Conservation (phyloP, 2,329 filamentous ascomycete species). For the Orbilia blumenaviensis region DNA sequence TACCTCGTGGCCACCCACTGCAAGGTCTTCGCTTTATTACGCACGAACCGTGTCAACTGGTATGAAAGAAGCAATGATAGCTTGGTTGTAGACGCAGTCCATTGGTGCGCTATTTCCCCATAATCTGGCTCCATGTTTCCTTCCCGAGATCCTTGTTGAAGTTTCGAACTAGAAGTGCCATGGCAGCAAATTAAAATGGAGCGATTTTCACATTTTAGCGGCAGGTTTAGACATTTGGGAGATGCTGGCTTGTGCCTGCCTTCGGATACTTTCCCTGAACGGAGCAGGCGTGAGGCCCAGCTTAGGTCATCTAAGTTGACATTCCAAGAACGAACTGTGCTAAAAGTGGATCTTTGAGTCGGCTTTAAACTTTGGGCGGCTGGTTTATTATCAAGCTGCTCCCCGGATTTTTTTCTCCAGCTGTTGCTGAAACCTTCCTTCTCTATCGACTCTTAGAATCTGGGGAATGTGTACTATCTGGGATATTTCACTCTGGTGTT, state of each 20-base stretch:
- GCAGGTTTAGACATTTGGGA: constrained; percentile 32
- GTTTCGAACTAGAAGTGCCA: constrained; percentile 32
- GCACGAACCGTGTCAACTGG: constrained; percentile 10
- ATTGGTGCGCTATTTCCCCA: constrained; percentile 54
- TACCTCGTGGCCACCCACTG: constrained; percentile 50
- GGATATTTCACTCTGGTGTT: constrained; percentile 53
- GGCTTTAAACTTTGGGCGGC: constrained; percentile 39
- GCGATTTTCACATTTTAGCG: constrained; percentile 45
- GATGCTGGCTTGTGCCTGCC: constrained; percentile 32
- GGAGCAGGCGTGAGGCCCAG: constrained; percentile 41
- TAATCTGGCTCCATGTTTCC: constrained; percentile 45
- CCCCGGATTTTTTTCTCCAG: constrained; percentile 48
- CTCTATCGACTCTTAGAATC: constrained; percentile 33
- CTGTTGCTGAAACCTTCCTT: constrained; percentile 46
- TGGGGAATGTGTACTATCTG: constrained; percentile 53
- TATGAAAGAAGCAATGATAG: constrained; percentile 27
- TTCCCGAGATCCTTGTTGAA: constrained; percentile 42
- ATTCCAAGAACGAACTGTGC: constrained; percentile 32
- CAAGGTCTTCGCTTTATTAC: constrained; percentile 32
- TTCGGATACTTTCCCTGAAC: constrained; percentile 54
- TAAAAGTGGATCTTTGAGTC: constrained; percentile 46
- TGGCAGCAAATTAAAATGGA: constrained; percentile 44
- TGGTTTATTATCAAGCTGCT: constrained; percentile 53
- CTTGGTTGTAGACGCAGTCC: constrained; percentile 5
- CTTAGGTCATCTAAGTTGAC: constrained; percentile 43